phyloP scores from a whole-genome alignment of 805 yeast species.

The Teunomyces kruisii region DNA sequence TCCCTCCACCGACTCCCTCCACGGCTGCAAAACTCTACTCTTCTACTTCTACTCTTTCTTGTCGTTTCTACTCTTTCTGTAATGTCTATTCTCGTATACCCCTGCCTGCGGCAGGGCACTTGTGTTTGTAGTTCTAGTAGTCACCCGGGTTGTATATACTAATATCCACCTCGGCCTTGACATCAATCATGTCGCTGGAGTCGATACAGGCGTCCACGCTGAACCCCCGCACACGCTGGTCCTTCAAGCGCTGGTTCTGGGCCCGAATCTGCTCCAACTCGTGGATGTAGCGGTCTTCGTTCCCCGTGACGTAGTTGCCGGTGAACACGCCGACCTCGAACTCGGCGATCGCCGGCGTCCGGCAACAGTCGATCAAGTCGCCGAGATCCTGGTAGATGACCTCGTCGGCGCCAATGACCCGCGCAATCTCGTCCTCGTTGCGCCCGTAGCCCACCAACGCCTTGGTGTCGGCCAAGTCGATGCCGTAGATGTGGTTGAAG shows the following conservation, averaged over 20 bases:
- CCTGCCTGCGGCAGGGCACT: too few relatives aligned
- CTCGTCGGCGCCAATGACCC: constrained; percentile 82
- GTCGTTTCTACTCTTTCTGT: too few relatives aligned
- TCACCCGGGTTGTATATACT: constrained; percentile 60
- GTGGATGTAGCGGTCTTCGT: constrained; percentile 75
- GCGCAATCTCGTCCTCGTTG: constrained; percentile 70
- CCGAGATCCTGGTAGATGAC: constrained; percentile 85
- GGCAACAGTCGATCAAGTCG: constrained; percentile 81
- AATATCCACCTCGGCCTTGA: constrained; percentile 74
- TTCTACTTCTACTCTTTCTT: too few relatives aligned
- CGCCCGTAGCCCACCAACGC: constrained; percentile 88
- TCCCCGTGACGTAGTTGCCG: constrained; percentile 93
- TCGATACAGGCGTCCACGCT: constrained; percentile 44
- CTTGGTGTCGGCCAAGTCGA: constrained; percentile 92
- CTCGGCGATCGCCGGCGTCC: constrained; percentile 48
- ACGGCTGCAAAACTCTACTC: too few relatives aligned
- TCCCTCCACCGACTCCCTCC: too few relatives aligned
- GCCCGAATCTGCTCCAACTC: constrained; percentile 85
- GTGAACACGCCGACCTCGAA: constrained; percentile 98
- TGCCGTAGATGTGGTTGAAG: constrained; percentile 93
- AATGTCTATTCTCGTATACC: too few relatives aligned
- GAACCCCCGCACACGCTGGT: constrained; percentile 36
- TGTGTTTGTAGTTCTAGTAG: constrained; percentile 29
- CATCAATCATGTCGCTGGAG: constrained; percentile 52
- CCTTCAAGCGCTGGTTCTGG: constrained; percentile 57